Percentiles rank a stretch among this genome's conserved stretches.
Evolutionary conservation across 805 yeast species (phyloP).

Genomic region (Myxozyma geophila): DNA sequence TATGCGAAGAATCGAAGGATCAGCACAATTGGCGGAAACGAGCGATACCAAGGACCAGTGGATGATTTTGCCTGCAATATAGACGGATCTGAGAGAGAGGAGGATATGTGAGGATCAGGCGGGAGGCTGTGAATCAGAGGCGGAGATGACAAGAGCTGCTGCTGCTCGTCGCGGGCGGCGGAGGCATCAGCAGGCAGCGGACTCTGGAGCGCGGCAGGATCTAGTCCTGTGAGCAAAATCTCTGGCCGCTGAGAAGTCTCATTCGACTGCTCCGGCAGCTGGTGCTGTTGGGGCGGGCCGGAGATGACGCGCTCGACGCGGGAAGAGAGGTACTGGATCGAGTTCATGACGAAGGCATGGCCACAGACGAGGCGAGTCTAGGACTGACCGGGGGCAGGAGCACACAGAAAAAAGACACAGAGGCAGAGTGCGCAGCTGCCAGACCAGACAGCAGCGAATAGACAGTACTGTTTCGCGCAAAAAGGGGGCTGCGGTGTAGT

Average conservation of each 20-base stretch:
- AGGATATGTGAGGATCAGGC: background rate
- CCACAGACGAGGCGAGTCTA: background rate
- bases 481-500: no score
- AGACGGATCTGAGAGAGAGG: background rate
- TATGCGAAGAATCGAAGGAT: conserved; percentile 6
- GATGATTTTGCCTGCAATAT: background rate
- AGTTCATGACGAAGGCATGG: conserved; percentile 28
- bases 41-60: conserved; percentile 11
- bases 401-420: no score
- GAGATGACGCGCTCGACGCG: conserved; percentile 36
- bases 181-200: background rate
- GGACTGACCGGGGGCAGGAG: no score
- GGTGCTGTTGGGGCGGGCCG: conserved; percentile 18
- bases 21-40: conserved; percentile 12
- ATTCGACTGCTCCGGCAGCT: background rate
- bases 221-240: background rate
- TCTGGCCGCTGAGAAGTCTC: background rate
- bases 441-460: background rate
- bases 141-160: background rate
- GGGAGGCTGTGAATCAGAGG: background rate
- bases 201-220: conserved; percentile 9
- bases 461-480: background rate
- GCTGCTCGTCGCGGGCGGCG: background rate
- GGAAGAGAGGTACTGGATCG: conserved; percentile 34
- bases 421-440: background rate